Base-by-base conservation (phyloP, 257 asterid genomes). In the Forsythia suspensa region DNA sequence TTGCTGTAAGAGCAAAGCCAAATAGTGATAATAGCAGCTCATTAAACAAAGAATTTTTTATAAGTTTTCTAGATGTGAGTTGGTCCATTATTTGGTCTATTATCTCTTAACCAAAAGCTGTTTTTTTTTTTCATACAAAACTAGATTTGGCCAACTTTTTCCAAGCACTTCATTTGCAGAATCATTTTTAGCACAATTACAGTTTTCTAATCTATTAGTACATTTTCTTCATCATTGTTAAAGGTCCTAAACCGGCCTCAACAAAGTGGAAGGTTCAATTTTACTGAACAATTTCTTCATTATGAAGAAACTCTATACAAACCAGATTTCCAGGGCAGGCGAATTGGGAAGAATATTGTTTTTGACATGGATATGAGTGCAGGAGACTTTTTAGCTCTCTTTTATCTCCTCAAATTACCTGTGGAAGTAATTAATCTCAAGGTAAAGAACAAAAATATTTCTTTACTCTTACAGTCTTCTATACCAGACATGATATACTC, bases 351-450 rank as follows among this genome's bases (percentile, higher is more conserved):
- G 70, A 87, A 83, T 74, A 88, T 93, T 5, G 88, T 95, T 55
- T 94, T 94, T 61, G 98, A 94, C 91, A 92, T 90, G 97, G 97
- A 94, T 83, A 88, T 94, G 98, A 92, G 98, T 81, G 88, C 90
- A 57, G 98, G 98, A 81, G 98, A 94, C 85, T 91, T 94, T 82
- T 80, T 95, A 73, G 90, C 98, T 66, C 95, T 95, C 69, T 80
- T 95, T 74, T 93, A 90, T 82, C 96, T 95, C 79, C 97, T 92
- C 74, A 92, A 95, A 80, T 7, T 84, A 42, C 98, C 98, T 0
- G 76, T 88, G 13, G 91, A 91, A 85, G 81, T 82, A 16, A 84
- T 95, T 80, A 87, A 91, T 81, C 93, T 95, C 83, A 92, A 90
- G 98, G 97, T 95, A 46, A 41, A 68, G 4, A 38, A 6, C 34